phyloP scores from a whole-genome alignment of 2,329 filamentous ascomycete species.

The Aspergillus sclerotialis region DNA sequence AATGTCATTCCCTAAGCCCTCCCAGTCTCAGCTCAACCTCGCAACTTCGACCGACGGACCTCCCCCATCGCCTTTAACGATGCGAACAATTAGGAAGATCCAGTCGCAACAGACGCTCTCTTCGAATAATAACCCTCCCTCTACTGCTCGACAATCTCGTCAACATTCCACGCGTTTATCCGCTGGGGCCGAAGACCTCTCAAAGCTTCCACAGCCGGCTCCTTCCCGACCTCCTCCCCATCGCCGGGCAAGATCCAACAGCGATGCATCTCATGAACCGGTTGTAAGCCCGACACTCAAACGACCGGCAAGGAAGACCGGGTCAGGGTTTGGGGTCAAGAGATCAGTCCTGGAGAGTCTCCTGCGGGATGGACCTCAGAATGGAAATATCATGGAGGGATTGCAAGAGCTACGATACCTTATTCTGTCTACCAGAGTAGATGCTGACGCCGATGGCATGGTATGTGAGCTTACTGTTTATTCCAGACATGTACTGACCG shows the following conservation, averaged over 20 bases:
- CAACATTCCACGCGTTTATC: constrained; percentile 22
- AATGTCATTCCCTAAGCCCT: constrained; percentile 10
- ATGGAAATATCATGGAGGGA: constrained; percentile 50
- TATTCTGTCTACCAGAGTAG: constrained; percentile 43
- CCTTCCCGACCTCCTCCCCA: constrained; percentile 16
- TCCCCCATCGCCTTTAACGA: constrained; percentile 55
- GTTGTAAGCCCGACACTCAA: constrained; percentile 20
- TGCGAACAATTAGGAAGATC: constrained; percentile 63
- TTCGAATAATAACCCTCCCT: constrained; percentile 46
- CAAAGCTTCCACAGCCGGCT: constrained; percentile 20
- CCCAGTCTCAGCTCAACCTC: constrained; percentile 17
- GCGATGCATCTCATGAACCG: constrained; percentile 51
- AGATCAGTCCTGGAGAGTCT: constrained; percentile 61
- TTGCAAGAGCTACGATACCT: constrained; percentile 43
- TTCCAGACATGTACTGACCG: constrained; percentile 6
- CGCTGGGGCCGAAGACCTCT: constrained; percentile 16
- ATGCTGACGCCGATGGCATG: constrained; percentile 49
- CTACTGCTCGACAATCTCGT: constrained; percentile 58
- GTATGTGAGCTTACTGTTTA: constrained; percentile 22
- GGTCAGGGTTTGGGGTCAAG: constrained; percentile 38
- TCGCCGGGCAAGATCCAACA: constrained; percentile 62
- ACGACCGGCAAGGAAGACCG: constrained; percentile 37
- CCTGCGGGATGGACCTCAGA: constrained; percentile 70
- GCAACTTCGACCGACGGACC: constrained; percentile 21
- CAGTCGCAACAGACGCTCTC: constrained; percentile 66